A percentile compares a stretch with the other conserved stretches of the same genome.
Conservation (phyloP, 2,329 filamentous ascomycete species). For the Bimuria novae-zelandiae region DNA sequence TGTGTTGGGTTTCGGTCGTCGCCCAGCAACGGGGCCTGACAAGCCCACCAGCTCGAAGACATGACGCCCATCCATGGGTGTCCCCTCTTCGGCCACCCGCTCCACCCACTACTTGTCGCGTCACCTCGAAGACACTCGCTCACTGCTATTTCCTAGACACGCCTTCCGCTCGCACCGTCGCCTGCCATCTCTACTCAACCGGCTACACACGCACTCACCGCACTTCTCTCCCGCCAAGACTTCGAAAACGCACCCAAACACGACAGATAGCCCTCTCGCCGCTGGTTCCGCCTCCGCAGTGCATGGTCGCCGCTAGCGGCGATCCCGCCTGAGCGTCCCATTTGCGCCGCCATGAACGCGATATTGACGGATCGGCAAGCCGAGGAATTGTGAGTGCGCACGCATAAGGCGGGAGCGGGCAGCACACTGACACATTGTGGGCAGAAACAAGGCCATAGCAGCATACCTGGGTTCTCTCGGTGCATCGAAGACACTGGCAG, state of each 20-base stretch:
- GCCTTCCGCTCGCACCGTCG: not conserved
- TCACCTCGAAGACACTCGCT: not conserved
- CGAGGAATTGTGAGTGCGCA: slow-evolving; percentile 76
- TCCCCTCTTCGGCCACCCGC: not conserved
- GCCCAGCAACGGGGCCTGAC: slow-evolving; percentile 9
- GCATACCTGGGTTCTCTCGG: slow-evolving; percentile 81
- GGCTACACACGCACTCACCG: slow-evolving; percentile 14
- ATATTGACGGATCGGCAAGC: slow-evolving; percentile 80
- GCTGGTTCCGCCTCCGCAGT: slow-evolving; percentile 15
- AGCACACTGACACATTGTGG: slow-evolving; percentile 14
- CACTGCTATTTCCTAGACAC: not conserved
- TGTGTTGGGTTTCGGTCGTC: slow-evolving; percentile 12
- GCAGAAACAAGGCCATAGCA: slow-evolving; percentile 89
- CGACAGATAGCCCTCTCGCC: slow-evolving; percentile 11
- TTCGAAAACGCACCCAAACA: slow-evolving; percentile 18
- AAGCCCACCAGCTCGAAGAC: not conserved
- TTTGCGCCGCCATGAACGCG: slow-evolving; percentile 66
- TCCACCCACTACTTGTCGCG: not conserved
- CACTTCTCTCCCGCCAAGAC: slow-evolving; percentile 25
- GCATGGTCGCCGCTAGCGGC: slow-evolving; percentile 37
- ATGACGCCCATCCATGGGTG: slow-evolving; percentile 2
- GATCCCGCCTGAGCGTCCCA: slow-evolving; percentile 25
- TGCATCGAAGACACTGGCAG: slow-evolving; percentile 69
- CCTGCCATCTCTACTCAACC: not conserved
- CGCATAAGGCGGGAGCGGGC: slow-evolving; percentile 8